Evolutionary conservation across 441 rosid genomes (phyloP).

Genomic region (Theobroma grandiflorum): DNA sequence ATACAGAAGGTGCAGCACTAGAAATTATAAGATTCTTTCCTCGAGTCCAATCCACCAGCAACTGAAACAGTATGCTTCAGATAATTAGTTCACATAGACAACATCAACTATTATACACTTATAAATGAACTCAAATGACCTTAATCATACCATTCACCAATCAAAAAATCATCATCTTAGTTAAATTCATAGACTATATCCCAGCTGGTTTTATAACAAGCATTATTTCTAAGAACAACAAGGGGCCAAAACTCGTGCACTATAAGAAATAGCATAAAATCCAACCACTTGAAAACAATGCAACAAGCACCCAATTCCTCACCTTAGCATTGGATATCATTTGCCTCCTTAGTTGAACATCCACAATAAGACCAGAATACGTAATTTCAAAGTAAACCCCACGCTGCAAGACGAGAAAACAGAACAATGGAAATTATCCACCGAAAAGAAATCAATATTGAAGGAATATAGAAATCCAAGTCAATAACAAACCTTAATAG

Average conservation of each 20-base stretch:
- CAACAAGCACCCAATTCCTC: constrained; percentile 25
- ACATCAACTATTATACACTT: background rate
- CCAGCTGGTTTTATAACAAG: no score
- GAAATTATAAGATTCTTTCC: constrained; percentile 78
- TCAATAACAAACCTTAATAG: constrained; percentile 61
- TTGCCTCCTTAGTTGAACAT: constrained; percentile 75
- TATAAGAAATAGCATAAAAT: background rate
- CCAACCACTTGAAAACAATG: background rate
- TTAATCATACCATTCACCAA: no score
- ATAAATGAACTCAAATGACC: background rate
- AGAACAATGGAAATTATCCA: background rate
- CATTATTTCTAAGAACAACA: background rate
- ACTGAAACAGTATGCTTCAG: constrained; percentile 40
- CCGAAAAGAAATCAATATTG: background rate
- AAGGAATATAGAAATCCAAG: background rate
- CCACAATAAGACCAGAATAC: constrained; percentile 72
- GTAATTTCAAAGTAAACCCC: constrained; percentile 83
- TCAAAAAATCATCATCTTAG: no score
- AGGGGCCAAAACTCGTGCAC: background rate
- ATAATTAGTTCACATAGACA: constrained; percentile 11
- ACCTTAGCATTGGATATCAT: constrained; percentile 82
- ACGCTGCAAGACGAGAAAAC: constrained; percentile 53
- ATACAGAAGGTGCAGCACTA: constrained; percentile 77
- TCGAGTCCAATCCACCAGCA: constrained; percentile 86
- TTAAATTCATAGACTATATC: no score